Conservation (phyloP, 1,284 basidiomycete genomes). For the Paramarasmius palmivorus region DNA sequence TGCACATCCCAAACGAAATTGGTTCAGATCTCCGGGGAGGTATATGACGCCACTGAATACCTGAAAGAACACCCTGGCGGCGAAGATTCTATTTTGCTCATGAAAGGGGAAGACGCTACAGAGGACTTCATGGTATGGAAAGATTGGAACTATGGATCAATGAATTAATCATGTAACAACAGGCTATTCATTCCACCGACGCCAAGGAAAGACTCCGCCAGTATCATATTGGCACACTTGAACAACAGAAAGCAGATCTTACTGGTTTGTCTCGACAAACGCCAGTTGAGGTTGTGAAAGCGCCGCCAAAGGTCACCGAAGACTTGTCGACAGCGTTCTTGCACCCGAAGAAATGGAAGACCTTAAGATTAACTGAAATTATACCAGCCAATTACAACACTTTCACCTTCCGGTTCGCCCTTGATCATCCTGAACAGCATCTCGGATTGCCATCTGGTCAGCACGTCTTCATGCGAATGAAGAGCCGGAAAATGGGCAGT, state of each 20-base stretch:
- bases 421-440: slow-evolving; percentile 42
- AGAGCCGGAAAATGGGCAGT: slow-evolving; percentile 26
- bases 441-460: slow-evolving; percentile 69
- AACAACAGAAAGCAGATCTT: slow-evolving; percentile 4
- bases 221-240: slow-evolving; percentile 47
- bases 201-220: slow-evolving; percentile 19
- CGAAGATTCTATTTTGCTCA: slow-evolving; percentile 55
- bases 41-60: slow-evolving; percentile 55
- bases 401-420: slow-evolving; percentile 53
- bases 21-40: slow-evolving; percentile 15
- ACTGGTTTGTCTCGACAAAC: slow-evolving; percentile 4
- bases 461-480: slow-evolving; percentile 57
- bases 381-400: slow-evolving; percentile 50
- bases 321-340: slow-evolving; percentile 39
- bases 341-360: slow-evolving; percentile 53
- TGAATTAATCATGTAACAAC: slow-evolving; percentile 28
- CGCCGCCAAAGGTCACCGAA: slow-evolving; percentile 10
- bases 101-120: slow-evolving; percentile 64
- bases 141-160: slow-evolving; percentile 4
- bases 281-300: neutral
- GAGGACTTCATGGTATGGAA: slow-evolving; percentile 48
- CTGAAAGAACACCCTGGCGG: slow-evolving; percentile 67
- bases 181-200: slow-evolving; percentile 11
- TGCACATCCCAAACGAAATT: too few relatives aligned
- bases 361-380: slow-evolving; percentile 42